Evolutionary conservation across 306 rosid species (phyloP), one percentile per base, ranked within the genome.

Genomic region (Rosa chinensis): DNA sequence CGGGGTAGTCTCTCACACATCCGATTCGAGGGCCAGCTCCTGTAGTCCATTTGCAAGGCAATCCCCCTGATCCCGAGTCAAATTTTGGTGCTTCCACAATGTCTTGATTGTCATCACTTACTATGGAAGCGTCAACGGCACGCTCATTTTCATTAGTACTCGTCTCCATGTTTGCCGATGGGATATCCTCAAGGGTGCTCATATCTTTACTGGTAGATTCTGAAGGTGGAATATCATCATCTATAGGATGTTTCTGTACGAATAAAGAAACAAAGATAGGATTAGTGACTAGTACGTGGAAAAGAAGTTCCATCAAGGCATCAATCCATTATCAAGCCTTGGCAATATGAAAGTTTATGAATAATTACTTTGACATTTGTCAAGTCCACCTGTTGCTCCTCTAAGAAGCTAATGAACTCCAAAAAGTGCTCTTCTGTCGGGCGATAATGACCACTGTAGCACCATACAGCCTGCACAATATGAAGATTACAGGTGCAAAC

Each of bases 361-460:
- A 48, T 43, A 53, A n/a, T 82, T 81, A 94, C 99, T 92, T 91
- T 92, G 2, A 92, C 99, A 83, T 89, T 84, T 28, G 92, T 85
- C 70, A 94, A 78, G 82, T 92, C 94, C 72, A 94, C 89, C 2
- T 88, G 78, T 58, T 87, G 85, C 53, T 92, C 92, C 87, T 87
- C 78, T 74, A 94, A 81, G 84, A 88, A 94, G 79, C 74, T 84
- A 58, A 86, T 66, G 82, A 94, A 90, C 74, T 94, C 97, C 80
- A 32, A 62, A 70, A 94, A 86, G 66, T 86, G 89, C 86, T 89
- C 91, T 83, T 86, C 79, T 18, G 97, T 94, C 0, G 97, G 97
- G 59, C 84, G 52, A 64, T 94, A 92, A 69, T 94, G 98, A 13
- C 98, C 98, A 72, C 98, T 94, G 48, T 94, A 90, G 40, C 92